phyloP scores from a whole-genome alignment of 2,329 filamentous ascomycete species.

The Amauroascus niger region DNA sequence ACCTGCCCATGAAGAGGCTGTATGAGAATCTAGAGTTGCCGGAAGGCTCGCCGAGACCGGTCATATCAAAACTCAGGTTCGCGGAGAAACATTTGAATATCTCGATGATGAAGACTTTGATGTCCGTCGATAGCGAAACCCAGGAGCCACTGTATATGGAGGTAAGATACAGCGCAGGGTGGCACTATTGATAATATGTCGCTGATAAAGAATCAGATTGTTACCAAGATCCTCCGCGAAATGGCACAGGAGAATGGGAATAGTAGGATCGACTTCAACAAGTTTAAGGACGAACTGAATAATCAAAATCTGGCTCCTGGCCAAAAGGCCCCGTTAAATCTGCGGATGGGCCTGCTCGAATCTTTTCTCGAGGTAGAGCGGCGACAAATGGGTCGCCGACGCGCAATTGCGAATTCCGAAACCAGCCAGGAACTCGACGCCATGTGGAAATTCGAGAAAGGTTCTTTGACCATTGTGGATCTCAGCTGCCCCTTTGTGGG shows the following conservation, averaged over 20 bases:
- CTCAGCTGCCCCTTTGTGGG: slow-evolving; percentile 64
- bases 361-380: slow-evolving; percentile 45
- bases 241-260: slow-evolving; percentile 37
- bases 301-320: slow-evolving; percentile 35
- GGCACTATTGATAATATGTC: slow-evolving; percentile 7
- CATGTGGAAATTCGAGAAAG: slow-evolving; percentile 29
- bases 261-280: slow-evolving; percentile 40
- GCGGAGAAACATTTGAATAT: slow-evolving; percentile 43
- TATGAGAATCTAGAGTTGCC: slow-evolving; percentile 34
- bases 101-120: slow-evolving; percentile 46
- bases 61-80: slow-evolving; percentile 40
- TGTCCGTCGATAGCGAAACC: slow-evolving; percentile 39
- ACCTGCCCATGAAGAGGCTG: slow-evolving; percentile 31
- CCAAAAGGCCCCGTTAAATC: slow-evolving; percentile 48
- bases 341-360: slow-evolving; percentile 54
- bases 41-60: slow-evolving; percentile 28
- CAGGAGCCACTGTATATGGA: slow-evolving; percentile 45
- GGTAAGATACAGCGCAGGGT: slow-evolving; percentile 16
- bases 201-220: slow-evolving; percentile 23
- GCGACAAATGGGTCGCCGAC: no score
- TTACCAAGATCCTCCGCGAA: slow-evolving; percentile 43
- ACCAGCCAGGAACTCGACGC: background rate
- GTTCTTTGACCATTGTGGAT: slow-evolving; percentile 57
- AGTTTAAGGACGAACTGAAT: slow-evolving; percentile 34
- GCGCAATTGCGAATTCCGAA: no score